A percentile compares a stretch with the other conserved stretches of the same genome.
These are phyloP conservation scores for Fusarium subglutinans DNA, from an alignment of 2,329 filamentous ascomycete species.

Conservation along the genomic window DNA sequence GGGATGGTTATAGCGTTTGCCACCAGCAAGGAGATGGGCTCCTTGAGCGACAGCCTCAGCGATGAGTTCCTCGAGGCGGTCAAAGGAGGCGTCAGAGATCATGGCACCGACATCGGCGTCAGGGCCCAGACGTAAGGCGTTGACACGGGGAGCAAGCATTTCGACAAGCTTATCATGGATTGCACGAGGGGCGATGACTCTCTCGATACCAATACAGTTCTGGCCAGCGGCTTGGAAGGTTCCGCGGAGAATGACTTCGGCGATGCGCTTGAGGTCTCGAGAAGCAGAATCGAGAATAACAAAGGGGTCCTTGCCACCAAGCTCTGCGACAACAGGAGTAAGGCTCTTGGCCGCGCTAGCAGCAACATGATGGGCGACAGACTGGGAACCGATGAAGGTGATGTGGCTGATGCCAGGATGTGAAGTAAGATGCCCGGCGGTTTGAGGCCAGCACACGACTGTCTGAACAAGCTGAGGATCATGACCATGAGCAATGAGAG, in stretches of 20 bases:
- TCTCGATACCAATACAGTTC: constrained; percentile 97
- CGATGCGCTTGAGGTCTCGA: constrained; percentile 74
- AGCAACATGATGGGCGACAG: constrained; percentile 88
- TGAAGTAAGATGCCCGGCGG: constrained; percentile 82
- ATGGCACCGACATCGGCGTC: constrained; percentile 87
- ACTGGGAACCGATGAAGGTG: constrained; percentile 93
- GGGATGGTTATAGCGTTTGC: constrained; percentile 76
- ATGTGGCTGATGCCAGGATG: constrained; percentile 87
- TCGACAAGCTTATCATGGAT: constrained; percentile 78
- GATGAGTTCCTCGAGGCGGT: constrained; percentile 79
- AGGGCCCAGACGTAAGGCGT: constrained; percentile 78
- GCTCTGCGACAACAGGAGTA: constrained; percentile 89
- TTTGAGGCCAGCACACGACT: constrained; percentile 86
- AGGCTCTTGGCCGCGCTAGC: constrained; percentile 84
- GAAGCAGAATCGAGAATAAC: constrained; percentile 84
- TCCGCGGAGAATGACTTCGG: constrained; percentile 86
- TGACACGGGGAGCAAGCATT: constrained; percentile 77
- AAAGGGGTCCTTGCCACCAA: constrained; percentile 94
- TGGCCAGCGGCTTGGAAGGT: constrained; percentile 96
- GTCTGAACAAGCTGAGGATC: constrained; percentile 84
- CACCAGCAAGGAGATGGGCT: constrained; percentile 83
- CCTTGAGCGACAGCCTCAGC: constrained; percentile 79
- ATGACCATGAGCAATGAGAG: constrained; percentile 84
- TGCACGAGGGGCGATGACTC: constrained; percentile 82
- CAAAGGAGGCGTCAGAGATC: constrained; percentile 82